A percentile compares a stretch with the other conserved stretches of the same genome.
phyloP scores from a whole-genome alignment of 129 eudicot genomes.

The Flaveria bidentis region DNA sequence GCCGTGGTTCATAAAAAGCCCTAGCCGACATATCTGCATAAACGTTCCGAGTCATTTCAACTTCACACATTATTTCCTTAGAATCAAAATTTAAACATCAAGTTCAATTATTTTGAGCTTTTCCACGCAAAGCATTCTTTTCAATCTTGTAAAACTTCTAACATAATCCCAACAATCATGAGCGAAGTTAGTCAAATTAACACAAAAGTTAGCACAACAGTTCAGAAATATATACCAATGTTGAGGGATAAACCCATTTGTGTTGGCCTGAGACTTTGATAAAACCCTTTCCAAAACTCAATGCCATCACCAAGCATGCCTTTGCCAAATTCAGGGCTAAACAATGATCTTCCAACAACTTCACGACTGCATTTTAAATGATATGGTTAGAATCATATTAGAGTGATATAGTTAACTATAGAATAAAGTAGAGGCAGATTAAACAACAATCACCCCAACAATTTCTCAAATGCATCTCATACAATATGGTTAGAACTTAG shows the following conservation, averaged over 20 bases:
- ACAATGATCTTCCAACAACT: constrained; percentile 74
- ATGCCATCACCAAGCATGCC: constrained; percentile 70
- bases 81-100: not conserved
- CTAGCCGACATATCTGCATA: constrained; percentile 75
- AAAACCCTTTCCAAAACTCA: constrained; percentile 78
- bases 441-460: too few species aligned
- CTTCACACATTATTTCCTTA: not conserved
- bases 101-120: not conserved
- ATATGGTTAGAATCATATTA: constrained; percentile 2
- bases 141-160: not conserved
- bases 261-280: constrained; percentile 85
- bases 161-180: not conserved
- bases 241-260: constrained; percentile 89
- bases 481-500: not conserved
- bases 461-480: too few species aligned
- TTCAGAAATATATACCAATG: constrained; percentile 48
- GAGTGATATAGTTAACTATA: not conserved
- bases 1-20: constrained; percentile 54
- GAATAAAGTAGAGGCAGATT: too few species aligned
- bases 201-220: not conserved
- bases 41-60: not conserved
- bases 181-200: not conserved
- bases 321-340: constrained; percentile 42
- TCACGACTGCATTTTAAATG: constrained; percentile 40
- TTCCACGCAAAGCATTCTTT: not conserved